A percentile compares a stretch with the other conserved stretches of the same genome.
phyloP scores from a whole-genome alignment of 2,329 filamentous ascomycete species.

The Clarireedia sp. region DNA sequence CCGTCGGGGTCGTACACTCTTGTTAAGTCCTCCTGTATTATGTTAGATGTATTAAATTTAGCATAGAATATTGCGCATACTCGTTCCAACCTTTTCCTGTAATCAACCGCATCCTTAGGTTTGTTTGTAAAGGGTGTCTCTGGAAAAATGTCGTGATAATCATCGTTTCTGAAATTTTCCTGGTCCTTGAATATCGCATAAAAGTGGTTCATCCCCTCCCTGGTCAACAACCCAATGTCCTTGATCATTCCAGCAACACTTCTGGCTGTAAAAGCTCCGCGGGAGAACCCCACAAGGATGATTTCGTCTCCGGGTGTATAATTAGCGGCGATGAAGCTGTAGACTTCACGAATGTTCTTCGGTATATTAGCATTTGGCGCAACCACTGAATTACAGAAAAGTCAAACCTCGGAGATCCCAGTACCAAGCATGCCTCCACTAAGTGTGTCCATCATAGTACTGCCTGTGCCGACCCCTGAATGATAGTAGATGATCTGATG shows the following conservation, averaged over 20 bases:
- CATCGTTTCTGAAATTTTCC: slow-evolving; percentile 27
- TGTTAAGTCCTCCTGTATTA: slow-evolving; percentile 28
- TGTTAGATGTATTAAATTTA: slow-evolving; percentile 4
- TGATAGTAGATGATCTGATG: slow-evolving; percentile 55
- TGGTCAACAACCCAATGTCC: slow-evolving; percentile 32
- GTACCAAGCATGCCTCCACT: slow-evolving; percentile 48
- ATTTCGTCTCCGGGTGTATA: slow-evolving; percentile 36
- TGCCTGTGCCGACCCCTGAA: slow-evolving; percentile 50
- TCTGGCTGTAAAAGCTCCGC: slow-evolving; percentile 36
- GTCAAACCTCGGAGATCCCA: slow-evolving; percentile 35
- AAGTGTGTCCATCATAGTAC: slow-evolving; percentile 40
- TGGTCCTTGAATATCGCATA: slow-evolving; percentile 34
- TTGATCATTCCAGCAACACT: slow-evolving; percentile 31
- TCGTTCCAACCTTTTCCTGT: slow-evolving; percentile 32
- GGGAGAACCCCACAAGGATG: slow-evolving; percentile 34
- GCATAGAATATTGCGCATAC: slow-evolving; percentile 16
- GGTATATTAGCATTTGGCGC: slow-evolving; percentile 31
- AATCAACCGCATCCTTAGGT: slow-evolving; percentile 22
- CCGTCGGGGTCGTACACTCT: slow-evolving; percentile 31
- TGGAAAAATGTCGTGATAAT: slow-evolving; percentile 30
- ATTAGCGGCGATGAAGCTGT: slow-evolving; percentile 36
- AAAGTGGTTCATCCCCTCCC: slow-evolving; percentile 36
- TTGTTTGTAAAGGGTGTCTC: slow-evolving; percentile 25
- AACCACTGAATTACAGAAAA: not conserved
- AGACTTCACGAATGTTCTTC: slow-evolving; percentile 41